Base-by-base conservation (phyloP, 2,329 filamentous ascomycete genomes). In the Pseudogymnoascus sp. region DNA sequence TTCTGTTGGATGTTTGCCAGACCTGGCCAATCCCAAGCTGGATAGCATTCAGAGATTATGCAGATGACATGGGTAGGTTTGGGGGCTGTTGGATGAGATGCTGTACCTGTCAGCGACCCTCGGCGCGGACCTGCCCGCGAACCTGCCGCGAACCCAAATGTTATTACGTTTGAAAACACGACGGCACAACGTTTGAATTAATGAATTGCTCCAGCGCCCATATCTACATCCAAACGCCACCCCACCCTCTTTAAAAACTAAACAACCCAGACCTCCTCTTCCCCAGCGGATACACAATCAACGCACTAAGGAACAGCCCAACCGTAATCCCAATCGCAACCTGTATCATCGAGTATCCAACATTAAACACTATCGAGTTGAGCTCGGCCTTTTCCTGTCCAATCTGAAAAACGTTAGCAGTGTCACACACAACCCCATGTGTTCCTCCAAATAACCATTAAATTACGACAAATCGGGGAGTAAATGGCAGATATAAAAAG, bases 241-340 rank as follows among this genome's bases (percentile, higher is more conserved):
- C 21, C 21, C 2, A 12, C 26, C 45, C 26, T 7, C n/a, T 55
- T 10, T 43, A 77, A 62, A 77, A 77, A 63, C 72, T 75, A 58
- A 77, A 77, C 49, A 77, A 65, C 1, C 75, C 75, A 63, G 73
- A 75, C 37, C 75, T 70, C 60, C 74, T 72, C 66, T 77, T 77
- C 29, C 75, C 74, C 45, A 76, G 68, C 5, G 75, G 75, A 67
- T 77, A 77, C 4, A 77, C 71, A 39, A 76, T 69, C 23, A 77
- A 67, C 5, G 74, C 72, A 60, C 73, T 74, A 10, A 75, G 69
- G 62, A 77, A 77, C 21, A 77, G 64, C 3, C 75, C 75, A 31
- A 77, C 74, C 11, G 74, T 76, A 16, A 77, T 76, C n/a, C 74
- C 75, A 61, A 77, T 76, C 3, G 75, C 75, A 37, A 77, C 69